phyloP scores from a whole-genome alignment of 2,329 filamentous ascomycete species.

The Gaeumannomyces tritici region DNA sequence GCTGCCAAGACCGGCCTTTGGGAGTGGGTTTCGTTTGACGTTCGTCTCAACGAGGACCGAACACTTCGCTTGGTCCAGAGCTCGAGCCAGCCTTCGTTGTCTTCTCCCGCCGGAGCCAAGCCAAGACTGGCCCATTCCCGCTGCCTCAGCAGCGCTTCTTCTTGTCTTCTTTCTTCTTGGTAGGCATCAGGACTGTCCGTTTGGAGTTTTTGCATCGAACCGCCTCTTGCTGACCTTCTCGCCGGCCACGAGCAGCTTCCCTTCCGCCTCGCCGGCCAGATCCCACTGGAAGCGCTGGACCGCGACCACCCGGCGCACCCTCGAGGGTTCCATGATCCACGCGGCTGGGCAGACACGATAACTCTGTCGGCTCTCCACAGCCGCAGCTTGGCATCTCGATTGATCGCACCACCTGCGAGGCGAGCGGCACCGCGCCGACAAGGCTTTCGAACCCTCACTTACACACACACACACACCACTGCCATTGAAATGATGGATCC shows the following conservation, averaged over 20 bases:
- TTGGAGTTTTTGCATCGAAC: not conserved
- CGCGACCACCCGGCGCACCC: not conserved
- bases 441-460: not conserved
- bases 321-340: not conserved
- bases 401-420: not conserved
- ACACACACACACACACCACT: no score
- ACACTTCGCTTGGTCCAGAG: not conserved
- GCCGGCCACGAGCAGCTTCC: not conserved
- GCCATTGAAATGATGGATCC: not conserved
- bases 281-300: constrained; percentile 2
- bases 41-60: not conserved
- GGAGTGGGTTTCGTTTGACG: not conserved
- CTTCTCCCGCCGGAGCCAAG: not conserved
- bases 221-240: not conserved
- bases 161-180: not conserved
- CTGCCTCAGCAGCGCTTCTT: not conserved
- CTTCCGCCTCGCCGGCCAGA: not conserved
- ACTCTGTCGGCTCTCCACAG: no score
- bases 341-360: not conserved
- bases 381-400: not conserved
- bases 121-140: not conserved
- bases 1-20: not conserved
- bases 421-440: not conserved
- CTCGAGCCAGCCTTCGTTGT: not conserved
- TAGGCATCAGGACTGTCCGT: not conserved